Evolutionary conservation across 495 filamentous ascomycete genomes (phyloP).

Genomic region (Trichoderma orchidacearum): DNA sequence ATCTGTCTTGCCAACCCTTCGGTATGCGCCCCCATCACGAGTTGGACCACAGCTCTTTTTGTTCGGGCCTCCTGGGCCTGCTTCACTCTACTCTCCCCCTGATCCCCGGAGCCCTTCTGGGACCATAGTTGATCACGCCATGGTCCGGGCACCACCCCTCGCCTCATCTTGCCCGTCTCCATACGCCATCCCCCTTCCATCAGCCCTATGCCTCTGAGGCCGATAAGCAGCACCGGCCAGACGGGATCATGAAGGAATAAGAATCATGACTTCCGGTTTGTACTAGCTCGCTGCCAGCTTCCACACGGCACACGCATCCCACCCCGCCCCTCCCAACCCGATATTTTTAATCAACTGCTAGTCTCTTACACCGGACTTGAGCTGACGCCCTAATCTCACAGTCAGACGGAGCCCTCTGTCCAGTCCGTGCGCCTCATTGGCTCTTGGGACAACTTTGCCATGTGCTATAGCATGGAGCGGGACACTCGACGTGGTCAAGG

Average conservation of each 20-base stretch:
- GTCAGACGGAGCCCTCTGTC: conserved; percentile 51
- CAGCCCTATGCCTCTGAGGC: not conserved
- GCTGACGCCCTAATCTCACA: conserved; percentile 20
- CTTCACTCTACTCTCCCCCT: not conserved
- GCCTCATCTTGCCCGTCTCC: no score
- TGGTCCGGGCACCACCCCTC: not conserved
- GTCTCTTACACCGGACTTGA: not conserved
- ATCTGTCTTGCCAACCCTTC: not conserved
- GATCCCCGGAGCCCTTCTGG: not conserved
- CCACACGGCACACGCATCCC: not conserved
- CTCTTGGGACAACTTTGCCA: conserved; percentile 87
- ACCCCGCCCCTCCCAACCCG: not conserved
- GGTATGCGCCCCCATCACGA: not conserved
- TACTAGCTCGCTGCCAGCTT: not conserved
- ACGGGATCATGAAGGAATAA: not conserved
- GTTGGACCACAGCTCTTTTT: not conserved
- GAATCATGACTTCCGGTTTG: not conserved
- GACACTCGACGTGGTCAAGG: conserved; percentile 55
- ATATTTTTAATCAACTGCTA: not conserved
- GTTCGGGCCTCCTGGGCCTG: not conserved
- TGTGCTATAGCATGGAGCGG: conserved; percentile 62
- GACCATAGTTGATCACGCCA: not conserved
- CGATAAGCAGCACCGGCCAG: not conserved
- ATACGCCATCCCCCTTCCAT: no score
- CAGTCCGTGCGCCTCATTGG: conserved; percentile 68